Evolutionary conservation across 202 grass and related monocot species (phyloP).

Genomic region (Zizania palustris): DNA sequence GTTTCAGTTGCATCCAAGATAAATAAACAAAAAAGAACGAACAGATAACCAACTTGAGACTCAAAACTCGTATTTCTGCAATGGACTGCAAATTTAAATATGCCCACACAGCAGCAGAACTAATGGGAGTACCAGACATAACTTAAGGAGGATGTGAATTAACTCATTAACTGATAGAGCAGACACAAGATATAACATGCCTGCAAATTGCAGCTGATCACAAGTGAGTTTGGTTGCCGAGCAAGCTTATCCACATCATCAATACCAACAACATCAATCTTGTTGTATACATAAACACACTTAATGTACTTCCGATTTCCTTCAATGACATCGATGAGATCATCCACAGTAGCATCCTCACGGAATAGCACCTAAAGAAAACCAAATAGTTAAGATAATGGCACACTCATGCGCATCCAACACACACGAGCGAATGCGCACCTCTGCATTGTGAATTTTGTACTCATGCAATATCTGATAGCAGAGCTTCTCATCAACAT

Average conservation of each 20-base stretch:
- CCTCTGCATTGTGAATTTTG: conserved; percentile 99
- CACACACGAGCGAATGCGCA: conserved; percentile 26
- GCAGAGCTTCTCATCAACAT: conserved; percentile 99
- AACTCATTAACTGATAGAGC: conserved; percentile 11
- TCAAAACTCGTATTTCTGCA: neutral
- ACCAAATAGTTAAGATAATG: conserved; percentile 30
- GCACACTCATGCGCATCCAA: conserved; percentile 12
- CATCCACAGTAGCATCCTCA: conserved; percentile 98
- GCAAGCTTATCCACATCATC: conserved; percentile 95
- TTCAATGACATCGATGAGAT: conserved; percentile 97
- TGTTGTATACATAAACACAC: conserved; percentile 99
- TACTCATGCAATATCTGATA: conserved; percentile 98
- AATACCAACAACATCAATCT: conserved; percentile 99
- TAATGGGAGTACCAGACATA: neutral
- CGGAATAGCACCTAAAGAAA: conserved; percentile 85
- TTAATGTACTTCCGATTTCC: conserved; percentile 99
- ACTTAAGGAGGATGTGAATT: neutral
- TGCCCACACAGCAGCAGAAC: neutral
- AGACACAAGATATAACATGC: conserved; percentile 41
- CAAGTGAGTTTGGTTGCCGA: conserved; percentile 94
- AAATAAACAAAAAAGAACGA: neutral
- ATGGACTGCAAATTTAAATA: neutral
- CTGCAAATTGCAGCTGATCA: conserved; percentile 99
- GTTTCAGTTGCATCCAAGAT: conserved; percentile 25
- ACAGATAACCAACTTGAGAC: neutral